Percentiles rank a stretch among this genome's conserved stretches.
These are phyloP conservation scores for Ophiostoma populinum DNA, from an alignment of 2,329 filamentous ascomycete genomes.

Conservation along the genomic window DNA sequence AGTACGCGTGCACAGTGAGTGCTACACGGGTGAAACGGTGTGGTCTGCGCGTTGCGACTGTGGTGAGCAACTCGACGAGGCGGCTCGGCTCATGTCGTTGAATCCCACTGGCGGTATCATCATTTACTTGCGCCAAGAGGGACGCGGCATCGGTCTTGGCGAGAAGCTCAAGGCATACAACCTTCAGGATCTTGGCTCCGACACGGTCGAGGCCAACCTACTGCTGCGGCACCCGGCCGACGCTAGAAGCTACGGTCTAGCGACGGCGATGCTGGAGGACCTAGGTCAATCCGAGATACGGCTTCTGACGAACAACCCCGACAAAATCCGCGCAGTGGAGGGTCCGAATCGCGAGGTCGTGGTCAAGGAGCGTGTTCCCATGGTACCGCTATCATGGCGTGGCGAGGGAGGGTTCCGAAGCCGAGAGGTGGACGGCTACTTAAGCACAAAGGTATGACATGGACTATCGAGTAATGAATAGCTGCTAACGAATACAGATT, in stretches of 20 bases:
- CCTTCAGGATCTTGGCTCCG: slow-evolving; percentile 87
- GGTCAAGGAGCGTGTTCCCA: slow-evolving; percentile 79
- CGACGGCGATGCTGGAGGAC: slow-evolving; percentile 84
- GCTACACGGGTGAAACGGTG: slow-evolving; percentile 95
- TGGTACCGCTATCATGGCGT: slow-evolving; percentile 91
- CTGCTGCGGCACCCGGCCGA: slow-evolving; percentile 84
- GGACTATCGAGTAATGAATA: neutral
- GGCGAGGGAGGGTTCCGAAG: slow-evolving; percentile 70
- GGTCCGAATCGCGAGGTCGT: slow-evolving; percentile 75
- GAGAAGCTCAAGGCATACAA: slow-evolving; percentile 98
- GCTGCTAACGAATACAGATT: slow-evolving; percentile 35
- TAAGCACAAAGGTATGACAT: slow-evolving; percentile 70
- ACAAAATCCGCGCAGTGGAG: slow-evolving; percentile 89
- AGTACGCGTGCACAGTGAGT: slow-evolving; percentile 92
- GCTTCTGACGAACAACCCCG: slow-evolving; percentile 88
- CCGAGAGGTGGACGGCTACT: slow-evolving; percentile 79
- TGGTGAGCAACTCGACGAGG: slow-evolving; percentile 93
- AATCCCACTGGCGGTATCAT: slow-evolving; percentile 65
- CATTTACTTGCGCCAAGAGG: slow-evolving; percentile 89
- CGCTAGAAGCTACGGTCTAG: slow-evolving; percentile 86
- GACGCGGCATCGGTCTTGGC: slow-evolving; percentile 80
- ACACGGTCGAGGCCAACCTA: slow-evolving; percentile 92
- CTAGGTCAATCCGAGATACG: slow-evolving; percentile 63
- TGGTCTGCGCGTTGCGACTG: slow-evolving; percentile 98
- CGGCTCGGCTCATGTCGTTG: slow-evolving; percentile 78